These are phyloP conservation scores for Colletotrichum falcatum DNA, from an alignment of 2,329 filamentous ascomycete genomes.

Conservation along the genomic window DNA sequence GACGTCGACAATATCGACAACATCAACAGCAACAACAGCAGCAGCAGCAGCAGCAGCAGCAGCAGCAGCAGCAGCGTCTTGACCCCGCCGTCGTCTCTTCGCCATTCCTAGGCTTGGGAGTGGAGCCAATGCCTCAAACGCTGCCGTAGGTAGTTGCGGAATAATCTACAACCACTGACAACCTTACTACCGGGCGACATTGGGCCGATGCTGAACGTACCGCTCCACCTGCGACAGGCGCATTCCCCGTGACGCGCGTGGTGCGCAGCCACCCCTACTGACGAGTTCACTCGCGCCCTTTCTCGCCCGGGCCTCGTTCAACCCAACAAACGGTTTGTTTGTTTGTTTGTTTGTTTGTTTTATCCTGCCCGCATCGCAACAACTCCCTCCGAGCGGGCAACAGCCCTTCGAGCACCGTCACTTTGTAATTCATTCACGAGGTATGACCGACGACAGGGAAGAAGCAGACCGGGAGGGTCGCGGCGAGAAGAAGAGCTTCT, in stretches of 20 bases:
- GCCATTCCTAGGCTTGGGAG: neutral
- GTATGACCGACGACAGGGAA: constrained; percentile 50
- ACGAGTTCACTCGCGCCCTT: constrained; percentile 33
- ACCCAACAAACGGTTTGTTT: constrained; percentile 6
- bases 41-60: too few relatives aligned
- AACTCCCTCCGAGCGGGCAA: neutral
- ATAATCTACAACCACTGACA: neutral
- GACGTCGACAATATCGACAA: neutral
- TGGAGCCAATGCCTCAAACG: constrained; percentile 17
- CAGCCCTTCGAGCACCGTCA: neutral
- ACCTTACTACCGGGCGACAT: neutral
- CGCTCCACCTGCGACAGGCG: constrained; percentile 38
- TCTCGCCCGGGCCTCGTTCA: constrained; percentile 13
- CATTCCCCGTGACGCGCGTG: constrained; percentile 40
- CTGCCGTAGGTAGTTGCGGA: constrained; percentile 11
- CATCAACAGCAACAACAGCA: neutral
- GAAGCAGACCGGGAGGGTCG: constrained; percentile 38
- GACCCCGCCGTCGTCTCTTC: neutral
- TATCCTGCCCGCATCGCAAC: neutral
- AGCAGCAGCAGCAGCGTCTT: neutral
- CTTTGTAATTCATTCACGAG: constrained; percentile 33
- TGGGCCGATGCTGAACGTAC: constrained; percentile 31
- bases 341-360: constrained; percentile 4
- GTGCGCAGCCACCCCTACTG: constrained; percentile 42
- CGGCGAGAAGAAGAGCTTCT: constrained; percentile 60